Base-by-base conservation (phyloP, 140 eudicot genomes). In the Flaveria floridana region DNA sequence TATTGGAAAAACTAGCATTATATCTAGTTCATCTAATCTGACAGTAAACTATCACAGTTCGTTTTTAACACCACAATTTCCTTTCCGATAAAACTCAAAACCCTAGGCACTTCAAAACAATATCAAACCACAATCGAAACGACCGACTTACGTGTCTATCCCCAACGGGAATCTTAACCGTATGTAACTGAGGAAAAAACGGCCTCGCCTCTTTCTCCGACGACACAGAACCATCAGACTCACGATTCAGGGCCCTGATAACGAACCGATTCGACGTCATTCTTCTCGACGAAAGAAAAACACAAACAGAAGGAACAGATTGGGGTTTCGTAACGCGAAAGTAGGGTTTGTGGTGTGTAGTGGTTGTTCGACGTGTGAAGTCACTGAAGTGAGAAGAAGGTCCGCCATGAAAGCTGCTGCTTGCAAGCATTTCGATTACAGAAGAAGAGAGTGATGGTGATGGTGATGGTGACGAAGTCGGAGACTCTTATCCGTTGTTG, bases 111-210 rank as follows among this genome's bases (percentile, higher is more conserved):
- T 28, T 19, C 74, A 76, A 6, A 69, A 59, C 25, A 4, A 63
- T 55, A 3, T n/a, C 25, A 5, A 11, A 19, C 21, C 12, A 71
- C 7, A 44, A 47, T 10, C 47, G 52, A 21, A 79, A 48, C 19
- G 18, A 18, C 72, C 9, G 9, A 69, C 96, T 87, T 70, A 95
- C 97, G 82, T 82, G 81, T 42, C 99, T 87, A 84, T 91, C 96
- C 34, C 99, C 99, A 47, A 88, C 91, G 0, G 97, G 99, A 23
- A 95, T 95, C 76, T 83, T 78, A 67, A 95, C 84, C 3, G 97
- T 85, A 70, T 71, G 80, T 5, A 86, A 86, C 66, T 80, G 78
- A 37, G 85, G 86, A 13, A 80, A 73, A 66, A 72, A 72, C 59
- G 80, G 80, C 7, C 18, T 46, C 3, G 48, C 76, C 25, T 83